Conservation (phyloP, 257 asterid species). For the Fraxinus americana region DNA sequence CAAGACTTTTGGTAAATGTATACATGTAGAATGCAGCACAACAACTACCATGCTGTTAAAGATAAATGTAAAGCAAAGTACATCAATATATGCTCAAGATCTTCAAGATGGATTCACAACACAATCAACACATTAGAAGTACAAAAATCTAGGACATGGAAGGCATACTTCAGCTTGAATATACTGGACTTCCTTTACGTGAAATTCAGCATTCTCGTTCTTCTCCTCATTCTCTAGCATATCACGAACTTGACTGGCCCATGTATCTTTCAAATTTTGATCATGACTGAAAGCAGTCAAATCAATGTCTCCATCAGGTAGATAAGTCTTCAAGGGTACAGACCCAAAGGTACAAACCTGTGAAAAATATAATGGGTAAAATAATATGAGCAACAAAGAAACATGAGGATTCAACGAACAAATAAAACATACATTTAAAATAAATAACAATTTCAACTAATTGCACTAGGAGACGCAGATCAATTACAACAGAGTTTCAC, state of each 20-base stretch:
- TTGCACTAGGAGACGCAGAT: not conserved
- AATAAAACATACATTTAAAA: not conserved
- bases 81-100: constrained; percentile 4
- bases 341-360: constrained; percentile 91
- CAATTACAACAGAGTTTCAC: constrained; percentile 20
- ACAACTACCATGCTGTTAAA: not conserved
- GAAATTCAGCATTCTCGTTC: constrained; percentile 87
- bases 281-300: constrained; percentile 79
- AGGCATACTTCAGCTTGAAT: constrained; percentile 90
- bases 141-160: not conserved
- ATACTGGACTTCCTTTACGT: constrained; percentile 97
- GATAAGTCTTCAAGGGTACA: constrained; percentile 92
- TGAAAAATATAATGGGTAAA: constrained; percentile 18
- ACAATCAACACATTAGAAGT: not conserved
- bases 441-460: constrained; percentile 4
- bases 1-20: not conserved
- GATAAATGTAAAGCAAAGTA: constrained; percentile 7
- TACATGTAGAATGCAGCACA: constrained; percentile 1
- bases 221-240: constrained; percentile 88
- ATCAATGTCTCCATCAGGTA: constrained; percentile 95
- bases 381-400: not conserved
- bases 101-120: not conserved
- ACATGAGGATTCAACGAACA: constrained; percentile 2
- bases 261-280: constrained; percentile 70
- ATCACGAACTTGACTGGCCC: constrained; percentile 93